phyloP scores from a whole-genome alignment of 1,284 basidiomycete genomes.

The Trichosporon ovoides region DNA sequence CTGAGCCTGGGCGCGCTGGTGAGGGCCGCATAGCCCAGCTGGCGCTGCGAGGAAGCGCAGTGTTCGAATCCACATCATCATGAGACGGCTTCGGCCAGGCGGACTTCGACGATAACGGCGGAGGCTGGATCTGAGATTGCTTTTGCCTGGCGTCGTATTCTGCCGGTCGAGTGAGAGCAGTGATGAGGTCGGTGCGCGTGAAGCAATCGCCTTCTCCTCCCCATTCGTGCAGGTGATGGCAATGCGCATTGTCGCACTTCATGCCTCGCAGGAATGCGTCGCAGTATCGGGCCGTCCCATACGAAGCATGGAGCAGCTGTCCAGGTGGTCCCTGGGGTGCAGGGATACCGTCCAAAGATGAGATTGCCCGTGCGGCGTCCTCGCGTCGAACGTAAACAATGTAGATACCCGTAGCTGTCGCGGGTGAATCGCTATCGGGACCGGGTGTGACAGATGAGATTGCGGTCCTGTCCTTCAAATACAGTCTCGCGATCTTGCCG shows the following conservation, averaged over 20 bases:
- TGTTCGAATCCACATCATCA: constrained; percentile 43
- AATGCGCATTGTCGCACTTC: constrained; percentile 66
- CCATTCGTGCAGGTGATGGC: constrained; percentile 95
- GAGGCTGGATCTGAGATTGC: constrained; percentile 32
- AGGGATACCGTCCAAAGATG: constrained; percentile 83
- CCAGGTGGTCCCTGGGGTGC: constrained; percentile 68
- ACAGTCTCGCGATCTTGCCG: constrained; percentile 93
- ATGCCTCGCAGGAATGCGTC: constrained; percentile 87
- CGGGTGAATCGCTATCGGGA: constrained; percentile 48
- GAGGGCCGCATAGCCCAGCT: constrained; percentile 60
- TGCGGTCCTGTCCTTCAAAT: constrained; percentile 78
- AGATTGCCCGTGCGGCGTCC: constrained; percentile 89
- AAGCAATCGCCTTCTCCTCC: constrained; percentile 97
- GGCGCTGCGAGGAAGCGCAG: constrained; percentile 69
- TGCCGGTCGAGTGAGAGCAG: constrained; percentile 54
- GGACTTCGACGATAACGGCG: constrained; percentile 29
- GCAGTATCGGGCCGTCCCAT: constrained; percentile 98
- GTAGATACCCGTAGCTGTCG: constrained; percentile 75
- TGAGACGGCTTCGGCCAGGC: constrained; percentile 36
- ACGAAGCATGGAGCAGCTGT: constrained; percentile 82
- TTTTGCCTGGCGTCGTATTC: constrained; percentile 46
- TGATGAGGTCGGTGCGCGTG: constrained; percentile 85
- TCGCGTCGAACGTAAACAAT: constrained; percentile 95
- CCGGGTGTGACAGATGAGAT: constrained; percentile 50
- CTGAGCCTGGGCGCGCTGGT: constrained; percentile 13